phyloP scores from a whole-genome alignment of 2,329 filamentous ascomycete species.

The Herpotrichia juniperi region DNA sequence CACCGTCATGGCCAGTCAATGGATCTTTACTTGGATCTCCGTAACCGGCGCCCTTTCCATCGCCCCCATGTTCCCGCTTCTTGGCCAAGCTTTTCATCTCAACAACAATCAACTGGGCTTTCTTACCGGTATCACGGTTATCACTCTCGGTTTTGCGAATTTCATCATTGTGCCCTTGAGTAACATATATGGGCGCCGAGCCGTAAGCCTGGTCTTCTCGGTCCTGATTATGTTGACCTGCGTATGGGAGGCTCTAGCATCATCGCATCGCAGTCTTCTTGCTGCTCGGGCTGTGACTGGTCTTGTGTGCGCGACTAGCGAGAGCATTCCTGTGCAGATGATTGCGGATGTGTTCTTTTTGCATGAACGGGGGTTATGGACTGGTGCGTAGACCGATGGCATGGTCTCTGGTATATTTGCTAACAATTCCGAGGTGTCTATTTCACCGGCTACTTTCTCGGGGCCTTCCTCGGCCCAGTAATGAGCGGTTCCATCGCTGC shows the following conservation, averaged over 20 bases:
- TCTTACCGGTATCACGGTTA: constrained; percentile 51
- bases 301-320: constrained; percentile 50
- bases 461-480: constrained; percentile 52
- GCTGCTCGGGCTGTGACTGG: constrained; percentile 52
- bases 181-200: constrained; percentile 52
- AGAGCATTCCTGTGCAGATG: constrained; percentile 52
- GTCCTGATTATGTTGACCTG: constrained; percentile 49
- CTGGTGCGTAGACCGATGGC: constrained; percentile 37
- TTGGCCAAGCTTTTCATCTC: constrained; percentile 49
- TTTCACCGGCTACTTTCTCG: constrained; percentile 48
- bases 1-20: constrained; percentile 45
- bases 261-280: constrained; percentile 49
- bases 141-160: constrained; percentile 53
- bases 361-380: constrained; percentile 50
- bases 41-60: constrained; percentile 52
- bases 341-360: constrained; percentile 54
- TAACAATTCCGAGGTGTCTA: neutral
- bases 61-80: constrained; percentile 51
- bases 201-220: constrained; percentile 48
- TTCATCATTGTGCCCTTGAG: constrained; percentile 52
- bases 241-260: constrained; percentile 53
- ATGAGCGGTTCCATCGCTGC: constrained; percentile 51
- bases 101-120: constrained; percentile 48
- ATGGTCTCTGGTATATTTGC: constrained; percentile 1
- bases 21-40: constrained; percentile 51